A percentile compares a stretch with the other conserved stretches of the same genome.
Evolutionary conservation across 139 green algal genomes (phyloP).

Genomic region (Chlamydomonas sp.): DNA sequence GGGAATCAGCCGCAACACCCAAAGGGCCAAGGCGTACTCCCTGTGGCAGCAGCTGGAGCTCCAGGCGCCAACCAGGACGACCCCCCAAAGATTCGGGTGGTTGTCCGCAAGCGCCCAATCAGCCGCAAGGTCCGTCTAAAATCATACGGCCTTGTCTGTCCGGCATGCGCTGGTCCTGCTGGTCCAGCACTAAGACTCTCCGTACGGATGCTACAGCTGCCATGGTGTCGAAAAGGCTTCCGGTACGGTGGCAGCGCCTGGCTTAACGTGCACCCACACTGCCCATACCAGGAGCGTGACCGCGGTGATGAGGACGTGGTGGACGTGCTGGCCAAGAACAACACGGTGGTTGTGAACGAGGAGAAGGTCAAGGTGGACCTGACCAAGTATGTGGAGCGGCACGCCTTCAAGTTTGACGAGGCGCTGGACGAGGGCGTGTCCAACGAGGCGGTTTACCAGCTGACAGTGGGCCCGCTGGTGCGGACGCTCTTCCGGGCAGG

Average conservation of each 20-base stretch:
- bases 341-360: slow-evolving; percentile 80
- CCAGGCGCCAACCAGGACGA: slow-evolving; percentile 16
- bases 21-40: neutral
- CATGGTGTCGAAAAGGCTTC: no score
- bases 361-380: slow-evolving; percentile 93
- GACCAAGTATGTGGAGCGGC: slow-evolving; percentile 86
- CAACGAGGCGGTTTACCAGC: slow-evolving; percentile 94
- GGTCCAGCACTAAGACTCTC: no score
- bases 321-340: slow-evolving; percentile 55
- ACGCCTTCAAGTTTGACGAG: slow-evolving; percentile 96
- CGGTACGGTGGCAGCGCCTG: no score
- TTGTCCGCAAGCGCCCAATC: slow-evolving; percentile 95
- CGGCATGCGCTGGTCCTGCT: no score
- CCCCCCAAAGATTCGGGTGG: slow-evolving; percentile 85
- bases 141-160: no score
- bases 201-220: no score
- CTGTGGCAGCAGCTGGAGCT: neutral
- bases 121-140: slow-evolving; percentile 83
- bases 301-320: slow-evolving; percentile 92
- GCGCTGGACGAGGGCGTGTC: slow-evolving; percentile 86
- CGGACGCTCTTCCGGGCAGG: slow-evolving; percentile 86
- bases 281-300: slow-evolving; percentile 70
- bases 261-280: neutral
- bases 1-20: slow-evolving; percentile 13
- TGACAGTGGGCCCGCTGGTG: slow-evolving; percentile 93